Percentiles rank a stretch among this genome's conserved stretches.
These are phyloP conservation scores for Agaricus subrufescens DNA, from an alignment of 768 basidiomycete species.

Conservation along the genomic window DNA sequence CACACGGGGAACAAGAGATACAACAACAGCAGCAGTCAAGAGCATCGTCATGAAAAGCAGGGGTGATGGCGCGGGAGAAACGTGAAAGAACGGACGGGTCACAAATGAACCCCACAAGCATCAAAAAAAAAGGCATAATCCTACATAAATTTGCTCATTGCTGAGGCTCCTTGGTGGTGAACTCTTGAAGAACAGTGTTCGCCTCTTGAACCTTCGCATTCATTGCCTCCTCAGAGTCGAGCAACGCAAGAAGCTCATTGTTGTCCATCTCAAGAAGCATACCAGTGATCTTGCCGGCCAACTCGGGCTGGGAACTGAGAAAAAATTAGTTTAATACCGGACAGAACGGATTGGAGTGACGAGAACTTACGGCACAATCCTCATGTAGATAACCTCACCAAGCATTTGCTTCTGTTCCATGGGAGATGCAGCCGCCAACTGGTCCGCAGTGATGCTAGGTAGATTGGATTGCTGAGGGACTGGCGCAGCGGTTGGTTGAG, in stretches of 20 bases:
- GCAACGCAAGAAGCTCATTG: slow-evolving; percentile 81
- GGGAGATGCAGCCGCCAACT: slow-evolving; percentile 56
- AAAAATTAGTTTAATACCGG: slow-evolving; percentile 12
- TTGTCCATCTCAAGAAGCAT: slow-evolving; percentile 99
- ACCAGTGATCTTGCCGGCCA: slow-evolving; percentile 98
- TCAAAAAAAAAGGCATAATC: not conserved
- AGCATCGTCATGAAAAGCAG: slow-evolving; percentile 32
- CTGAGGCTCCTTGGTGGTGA: slow-evolving; percentile 36
- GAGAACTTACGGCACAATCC: slow-evolving; percentile 67
- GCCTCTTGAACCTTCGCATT: slow-evolving; percentile 91
- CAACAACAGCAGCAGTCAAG: slow-evolving; percentile 30
- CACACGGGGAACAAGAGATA: slow-evolving; percentile 15
- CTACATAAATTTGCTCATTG: slow-evolving; percentile 13
- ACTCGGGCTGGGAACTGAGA: slow-evolving; percentile 73
- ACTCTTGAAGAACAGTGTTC: slow-evolving; percentile 83
- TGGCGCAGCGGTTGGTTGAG: slow-evolving; percentile 43
- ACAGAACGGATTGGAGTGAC: slow-evolving; percentile 1
- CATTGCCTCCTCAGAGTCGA: slow-evolving; percentile 81
- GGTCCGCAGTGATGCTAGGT: slow-evolving; percentile 42
- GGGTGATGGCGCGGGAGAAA: slow-evolving; percentile 10
- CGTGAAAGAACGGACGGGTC: slow-evolving; percentile 48
- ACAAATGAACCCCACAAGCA: slow-evolving; percentile 30
- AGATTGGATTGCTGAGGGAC: slow-evolving; percentile 30
- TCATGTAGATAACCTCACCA: slow-evolving; percentile 94
- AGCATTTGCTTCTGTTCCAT: slow-evolving; percentile 99